Percentiles rank a stretch among this genome's conserved stretches.
Evolutionary conservation across 1,139 yeast genomes (phyloP).

Genomic region (Casaregolazyma suthepensis): DNA sequence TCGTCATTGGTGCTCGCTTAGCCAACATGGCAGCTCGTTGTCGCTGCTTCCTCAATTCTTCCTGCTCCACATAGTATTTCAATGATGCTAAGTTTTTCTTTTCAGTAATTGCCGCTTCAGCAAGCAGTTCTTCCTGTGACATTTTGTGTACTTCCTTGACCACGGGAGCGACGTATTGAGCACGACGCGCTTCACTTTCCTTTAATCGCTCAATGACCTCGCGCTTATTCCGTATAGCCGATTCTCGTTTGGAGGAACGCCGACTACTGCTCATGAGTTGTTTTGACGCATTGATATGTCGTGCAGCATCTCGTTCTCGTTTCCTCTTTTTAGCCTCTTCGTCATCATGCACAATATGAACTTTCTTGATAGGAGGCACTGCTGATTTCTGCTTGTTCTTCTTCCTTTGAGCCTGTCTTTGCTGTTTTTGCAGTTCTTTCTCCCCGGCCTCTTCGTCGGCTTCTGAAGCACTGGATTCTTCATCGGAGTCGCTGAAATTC

Average conservation of each 20-base stretch:
- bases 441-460: slow-evolving; percentile 36
- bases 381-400: slow-evolving; percentile 12
- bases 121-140: slow-evolving; percentile 82
- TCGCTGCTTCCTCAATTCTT: slow-evolving; percentile 68
- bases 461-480: slow-evolving; percentile 23
- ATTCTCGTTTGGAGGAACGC: slow-evolving; percentile 70
- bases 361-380: slow-evolving; percentile 10
- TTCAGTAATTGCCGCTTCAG: slow-evolving; percentile 85
- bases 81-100: slow-evolving; percentile 65
- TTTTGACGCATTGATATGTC: slow-evolving; percentile 13
- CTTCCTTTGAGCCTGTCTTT: slow-evolving; percentile 25
- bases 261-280: slow-evolving; percentile 53
- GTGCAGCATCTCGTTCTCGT: slow-evolving; percentile 3
- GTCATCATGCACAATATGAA: slow-evolving; percentile 8
- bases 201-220: slow-evolving; percentile 69
- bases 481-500: slow-evolving; percentile 29
- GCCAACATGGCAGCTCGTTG: slow-evolving; percentile 69
- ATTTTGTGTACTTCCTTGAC: slow-evolving; percentile 35
- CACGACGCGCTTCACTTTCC: slow-evolving; percentile 64
- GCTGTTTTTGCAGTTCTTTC: slow-evolving; percentile 25
- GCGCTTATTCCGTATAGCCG: slow-evolving; percentile 74
- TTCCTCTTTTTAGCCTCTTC: slow-evolving; percentile 15
- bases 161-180: slow-evolving; percentile 37
- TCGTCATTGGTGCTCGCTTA: slow-evolving; percentile 51
- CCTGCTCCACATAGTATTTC: slow-evolving; percentile 75